Percentiles rank a stretch among this genome's conserved stretches.
Evolutionary conservation across 2,329 filamentous ascomycete genomes (phyloP).

Genomic region (Anisogramma anomala): DNA sequence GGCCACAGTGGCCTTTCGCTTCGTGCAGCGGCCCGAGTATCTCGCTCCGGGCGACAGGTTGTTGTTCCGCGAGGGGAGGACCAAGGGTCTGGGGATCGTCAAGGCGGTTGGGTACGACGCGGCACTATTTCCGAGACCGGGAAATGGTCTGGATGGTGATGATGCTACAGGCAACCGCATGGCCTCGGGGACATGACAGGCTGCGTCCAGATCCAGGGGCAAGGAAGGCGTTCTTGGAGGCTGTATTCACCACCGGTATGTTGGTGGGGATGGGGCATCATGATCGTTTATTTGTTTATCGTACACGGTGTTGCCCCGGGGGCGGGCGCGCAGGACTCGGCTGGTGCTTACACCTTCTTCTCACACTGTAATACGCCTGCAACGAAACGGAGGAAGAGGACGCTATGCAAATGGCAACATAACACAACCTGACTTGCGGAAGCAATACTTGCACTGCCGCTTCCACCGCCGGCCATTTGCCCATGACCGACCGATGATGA

Average conservation of each 20-base stretch:
- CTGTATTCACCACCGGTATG: not conserved
- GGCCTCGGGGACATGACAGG: not conserved
- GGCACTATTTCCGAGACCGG: constrained; percentile 19
- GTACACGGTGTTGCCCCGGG: not conserved
- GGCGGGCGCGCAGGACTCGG: no score
- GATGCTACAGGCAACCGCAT: not conserved
- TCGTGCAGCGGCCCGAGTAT: constrained; percentile 90
- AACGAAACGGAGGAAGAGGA: no score
- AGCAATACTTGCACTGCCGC: no score
- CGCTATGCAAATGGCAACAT: not conserved
- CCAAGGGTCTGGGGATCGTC: constrained; percentile 90
- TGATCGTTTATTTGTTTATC: not conserved
- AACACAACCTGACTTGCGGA: not conserved
- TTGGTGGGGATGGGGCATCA: not conserved
- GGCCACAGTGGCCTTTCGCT: constrained; percentile 88
- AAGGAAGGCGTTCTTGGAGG: not conserved
- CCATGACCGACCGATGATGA: no score
- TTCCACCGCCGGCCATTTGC: no score
- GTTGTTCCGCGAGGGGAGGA: constrained; percentile 86
- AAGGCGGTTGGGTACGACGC: constrained; percentile 83
- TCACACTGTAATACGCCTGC: no score
- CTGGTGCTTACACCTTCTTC: no score
- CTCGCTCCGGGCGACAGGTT: constrained; percentile 78
- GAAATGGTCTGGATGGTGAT: not conserved
- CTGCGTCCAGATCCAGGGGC: no score